phyloP scores from a whole-genome alignment of 148 eudicot genomes.

The Beta vulgaris region DNA sequence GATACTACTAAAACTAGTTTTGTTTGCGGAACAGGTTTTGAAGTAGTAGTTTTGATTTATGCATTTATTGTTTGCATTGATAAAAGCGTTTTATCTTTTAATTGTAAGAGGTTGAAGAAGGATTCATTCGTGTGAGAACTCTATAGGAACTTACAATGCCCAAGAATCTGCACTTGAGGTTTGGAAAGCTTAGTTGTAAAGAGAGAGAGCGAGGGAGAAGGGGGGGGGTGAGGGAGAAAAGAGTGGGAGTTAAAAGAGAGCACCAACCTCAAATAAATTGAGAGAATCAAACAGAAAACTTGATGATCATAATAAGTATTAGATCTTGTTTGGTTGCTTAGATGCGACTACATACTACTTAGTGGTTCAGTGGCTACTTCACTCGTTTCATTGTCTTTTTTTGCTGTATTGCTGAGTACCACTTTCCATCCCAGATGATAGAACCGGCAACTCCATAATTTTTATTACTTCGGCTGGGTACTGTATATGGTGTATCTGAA shows the following conservation, averaged over 20 bases:
- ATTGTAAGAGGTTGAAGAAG: not conserved
- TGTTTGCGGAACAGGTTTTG: not conserved
- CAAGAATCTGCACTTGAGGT: not conserved
- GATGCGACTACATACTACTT: not conserved
- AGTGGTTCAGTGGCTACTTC: not conserved
- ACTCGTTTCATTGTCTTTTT: not conserved
- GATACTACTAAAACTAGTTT: not conserved
- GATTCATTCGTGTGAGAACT: too few relatives aligned
- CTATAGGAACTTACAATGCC: too few relatives aligned
- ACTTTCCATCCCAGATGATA: not conserved
- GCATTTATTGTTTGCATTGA: not conserved
- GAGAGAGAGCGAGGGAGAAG: not conserved
- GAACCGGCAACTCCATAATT: not conserved
- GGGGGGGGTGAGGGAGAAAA: not conserved
- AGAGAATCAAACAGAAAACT: not conserved
- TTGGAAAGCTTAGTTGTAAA: too few relatives aligned
- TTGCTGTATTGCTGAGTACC: not conserved
- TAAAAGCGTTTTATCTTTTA: not conserved
- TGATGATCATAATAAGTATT: too few relatives aligned
- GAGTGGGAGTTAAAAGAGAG: not conserved
- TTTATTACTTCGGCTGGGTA: not conserved
- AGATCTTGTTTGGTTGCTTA: not conserved
- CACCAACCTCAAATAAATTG: not conserved
- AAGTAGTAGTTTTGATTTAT: not conserved
- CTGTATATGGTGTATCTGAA: not conserved